These are phyloP conservation scores for Exophiala dermatitidis DNA, from an alignment of 2,329 filamentous ascomycete genomes.

Conservation along the genomic window DNA sequence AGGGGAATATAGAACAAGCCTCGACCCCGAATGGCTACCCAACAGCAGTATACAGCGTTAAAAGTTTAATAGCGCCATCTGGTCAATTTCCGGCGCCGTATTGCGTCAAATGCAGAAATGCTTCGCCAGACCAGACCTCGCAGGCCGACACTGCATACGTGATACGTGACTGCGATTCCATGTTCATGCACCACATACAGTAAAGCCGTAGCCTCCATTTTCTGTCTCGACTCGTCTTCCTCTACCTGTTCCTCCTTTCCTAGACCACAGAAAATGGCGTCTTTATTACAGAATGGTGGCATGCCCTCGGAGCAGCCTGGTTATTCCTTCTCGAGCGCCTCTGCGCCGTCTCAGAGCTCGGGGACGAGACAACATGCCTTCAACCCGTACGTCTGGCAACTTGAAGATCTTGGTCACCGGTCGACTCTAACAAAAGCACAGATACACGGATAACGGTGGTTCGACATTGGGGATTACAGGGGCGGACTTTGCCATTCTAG, in stretches of 20 bases:
- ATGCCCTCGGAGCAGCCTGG: constrained; percentile 48
- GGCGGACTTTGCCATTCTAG: constrained; percentile 89
- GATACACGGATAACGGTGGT: constrained; percentile 94
- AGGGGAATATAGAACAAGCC: no score
- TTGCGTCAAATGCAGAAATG: not conserved
- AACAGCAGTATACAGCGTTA: no score
- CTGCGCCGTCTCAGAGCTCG: constrained; percentile 41
- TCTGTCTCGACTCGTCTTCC: constrained; percentile 1
- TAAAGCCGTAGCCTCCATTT: not conserved
- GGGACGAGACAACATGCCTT: constrained; percentile 67
- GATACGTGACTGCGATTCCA: constrained; percentile 1
- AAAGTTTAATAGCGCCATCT: no score
- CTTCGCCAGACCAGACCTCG: not conserved
- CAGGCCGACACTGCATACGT: not conserved
- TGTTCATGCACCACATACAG: not conserved
- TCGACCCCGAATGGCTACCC: no score
- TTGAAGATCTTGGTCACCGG: not conserved
- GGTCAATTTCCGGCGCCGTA: no score
- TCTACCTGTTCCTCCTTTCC: constrained; percentile 4
- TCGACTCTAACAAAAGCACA: constrained; percentile 23
- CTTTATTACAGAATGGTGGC: constrained; percentile 45
- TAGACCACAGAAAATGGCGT: constrained; percentile 42
- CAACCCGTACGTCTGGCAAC: constrained; percentile 65
- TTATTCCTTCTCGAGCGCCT: constrained; percentile 53
- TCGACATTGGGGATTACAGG: constrained; percentile 93